Evolutionary conservation across 768 basidiomycete species (phyloP), one percentile per base, ranked within the genome.

Genomic region (Cystobasidium ongulense): DNA sequence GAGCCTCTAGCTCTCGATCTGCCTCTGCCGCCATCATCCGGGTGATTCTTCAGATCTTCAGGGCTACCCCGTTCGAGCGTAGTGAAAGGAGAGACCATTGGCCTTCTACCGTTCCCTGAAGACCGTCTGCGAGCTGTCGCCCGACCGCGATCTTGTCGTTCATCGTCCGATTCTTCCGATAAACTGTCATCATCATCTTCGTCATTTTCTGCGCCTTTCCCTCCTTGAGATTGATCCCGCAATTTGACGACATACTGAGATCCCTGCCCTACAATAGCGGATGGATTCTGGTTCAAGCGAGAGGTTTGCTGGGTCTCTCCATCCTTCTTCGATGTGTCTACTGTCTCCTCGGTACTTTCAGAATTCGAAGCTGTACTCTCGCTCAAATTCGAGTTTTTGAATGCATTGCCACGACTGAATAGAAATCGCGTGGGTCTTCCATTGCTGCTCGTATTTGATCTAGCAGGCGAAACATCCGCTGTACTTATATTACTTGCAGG

Each of bases 161-260:
- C 63, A 35, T 36, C 63, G 31, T 11, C 63, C 36, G 18, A 4
- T 61, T 61, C 31, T 31, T 61, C 57, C 57, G 36, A 38, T 11
- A 61, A 25, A 38, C 13, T 43, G 27, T 41, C 65, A 17, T n/a
- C 21, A 36, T 54, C 68, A 7, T 35, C 33, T 25, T 11, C 27
- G 4, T 54, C 33, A 21, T 35, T 29, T 10, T 36, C 33, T 10
- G 36, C 5, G 10, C 52, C 52, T 11, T 18, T 52, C 17, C 23
- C 21, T 29, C 21, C 31, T 11, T 4, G 17, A 33, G 65, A 67
- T 29, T 5, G n/a, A 39, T 27, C 38, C 10, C 53, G 50, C 7
- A 71, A 29, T 15, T 25, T 71, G 52, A 71, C 68, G 25, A 71
- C 36, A 29, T 71, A 71, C 53, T 71, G 68, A 8, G 68, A 71